These are phyloP conservation scores for Lophiotrema nucula DNA, from an alignment of 495 filamentous ascomycete genomes.

Conservation along the genomic window DNA sequence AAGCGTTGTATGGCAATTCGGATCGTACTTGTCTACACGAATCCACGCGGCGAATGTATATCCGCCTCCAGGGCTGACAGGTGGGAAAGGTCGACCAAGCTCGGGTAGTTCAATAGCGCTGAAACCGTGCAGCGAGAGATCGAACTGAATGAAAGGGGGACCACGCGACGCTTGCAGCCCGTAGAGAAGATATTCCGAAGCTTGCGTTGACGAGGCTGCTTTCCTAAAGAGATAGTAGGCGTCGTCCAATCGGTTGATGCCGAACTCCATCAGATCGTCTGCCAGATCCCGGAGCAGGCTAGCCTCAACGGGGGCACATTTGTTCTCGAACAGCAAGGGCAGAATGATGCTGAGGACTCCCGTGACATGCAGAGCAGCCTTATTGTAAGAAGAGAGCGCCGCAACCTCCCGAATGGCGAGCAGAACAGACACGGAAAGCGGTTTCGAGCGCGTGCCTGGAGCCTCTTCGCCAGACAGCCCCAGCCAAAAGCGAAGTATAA, in stretches of 20 bases:
- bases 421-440: constrained; percentile 60
- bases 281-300: constrained; percentile 58
- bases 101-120: constrained; percentile 84
- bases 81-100: constrained; percentile 79
- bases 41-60: constrained; percentile 91
- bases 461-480: constrained; percentile 49
- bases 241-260: constrained; percentile 74
- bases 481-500: constrained; percentile 64
- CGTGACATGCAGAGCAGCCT: constrained; percentile 73
- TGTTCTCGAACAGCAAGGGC: constrained; percentile 60
- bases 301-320: constrained; percentile 10
- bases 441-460: constrained; percentile 37
- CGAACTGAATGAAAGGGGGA: constrained; percentile 88
- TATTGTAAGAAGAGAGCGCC: constrained; percentile 66
- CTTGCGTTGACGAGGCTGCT: constrained; percentile 58
- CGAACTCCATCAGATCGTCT: constrained; percentile 59
- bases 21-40: constrained; percentile 80
- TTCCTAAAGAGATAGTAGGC: constrained; percentile 71
- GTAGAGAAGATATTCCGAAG: constrained; percentile 70
- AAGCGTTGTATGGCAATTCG: constrained; percentile 82
- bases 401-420: constrained; percentile 54
- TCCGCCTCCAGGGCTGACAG: constrained; percentile 64
- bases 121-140: constrained; percentile 82
- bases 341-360: constrained; percentile 72
- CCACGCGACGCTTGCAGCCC: constrained; percentile 68